Base-by-base conservation (phyloP, 306 rosid genomes). In the Sechiopsis laciniata region DNA sequence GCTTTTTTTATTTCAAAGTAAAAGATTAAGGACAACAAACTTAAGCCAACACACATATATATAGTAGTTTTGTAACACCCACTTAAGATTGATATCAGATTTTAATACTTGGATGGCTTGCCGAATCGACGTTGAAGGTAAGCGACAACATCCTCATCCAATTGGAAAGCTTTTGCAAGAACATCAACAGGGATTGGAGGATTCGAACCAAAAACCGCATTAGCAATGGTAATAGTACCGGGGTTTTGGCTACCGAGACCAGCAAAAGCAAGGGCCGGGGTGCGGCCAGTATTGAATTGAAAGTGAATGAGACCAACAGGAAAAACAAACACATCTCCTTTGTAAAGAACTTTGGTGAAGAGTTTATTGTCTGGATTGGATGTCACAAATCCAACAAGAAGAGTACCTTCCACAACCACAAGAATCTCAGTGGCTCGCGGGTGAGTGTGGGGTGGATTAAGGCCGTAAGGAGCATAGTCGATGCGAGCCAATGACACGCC, bases 261-360 rank as follows among this genome's bases (percentile, higher is more conserved):
- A n/a, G 77, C 71, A 48, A 74, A 74, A 10, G 77, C 77, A 74
- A 74, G 71, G 0, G 77, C 77, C 0, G 50, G 51, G 0, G 60
- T 26, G n/a, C 57, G 59, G 0, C 71, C 77, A 4, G 62, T 26
- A 1, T 60, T 74, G 24, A 59, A 62, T 3, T 74, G 77, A 9
- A 74, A 74, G 71, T 74, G 77, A 74, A 74, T 74, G 15, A 74
- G 71, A 26, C 77, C 77, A 10, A 74, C 4, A 2, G 77, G 77
- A 22, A 74, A 74, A 14, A 60, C 77, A 26, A 74, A 74, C 29
- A 61, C 71, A 11, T 74, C 77, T 60, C 77, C 77, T 59, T 59
- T 42, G 16, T 60, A 58, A 26, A 74, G 40, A 0, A 74, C 3
- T 26, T 74, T 74, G 0, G 77, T 13, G 48, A 74, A 74, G 6